Conservation (phyloP, 495 filamentous ascomycete species). For the Penicillium egyptiacum region DNA sequence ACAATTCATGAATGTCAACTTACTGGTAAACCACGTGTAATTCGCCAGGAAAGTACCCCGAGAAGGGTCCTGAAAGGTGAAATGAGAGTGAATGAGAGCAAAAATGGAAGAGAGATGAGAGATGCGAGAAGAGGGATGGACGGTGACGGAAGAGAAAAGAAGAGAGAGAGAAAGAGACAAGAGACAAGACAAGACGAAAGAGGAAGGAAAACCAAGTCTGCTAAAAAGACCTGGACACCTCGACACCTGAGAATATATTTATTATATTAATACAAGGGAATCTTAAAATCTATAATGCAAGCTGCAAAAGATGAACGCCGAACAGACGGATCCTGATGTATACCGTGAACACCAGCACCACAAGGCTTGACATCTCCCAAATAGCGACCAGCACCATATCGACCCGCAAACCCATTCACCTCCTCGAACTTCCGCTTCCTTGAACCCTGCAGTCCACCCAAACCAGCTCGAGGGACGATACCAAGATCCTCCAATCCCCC, state of each 20-base stretch:
- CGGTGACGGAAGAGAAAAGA: not conserved
- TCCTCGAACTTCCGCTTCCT: constrained; percentile 37
- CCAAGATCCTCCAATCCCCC: constrained; percentile 28
- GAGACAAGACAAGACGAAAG: not conserved
- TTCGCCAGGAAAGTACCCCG: not conserved
- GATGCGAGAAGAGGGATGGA: not conserved
- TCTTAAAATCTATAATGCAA: constrained; percentile 44
- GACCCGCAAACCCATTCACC: constrained; percentile 27
- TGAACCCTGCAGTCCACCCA: constrained; percentile 7
- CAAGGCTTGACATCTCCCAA: constrained; percentile 17
- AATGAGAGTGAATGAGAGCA: not conserved
- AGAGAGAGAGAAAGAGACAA: not conserved
- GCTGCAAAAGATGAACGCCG: constrained; percentile 40
- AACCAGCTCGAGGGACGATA: constrained; percentile 18
- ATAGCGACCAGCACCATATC: constrained; percentile 25
- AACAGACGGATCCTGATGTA: constrained; percentile 11
- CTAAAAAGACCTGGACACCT: not conserved
- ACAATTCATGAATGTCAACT: not conserved
- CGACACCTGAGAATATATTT: not conserved
- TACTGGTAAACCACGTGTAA: not conserved
- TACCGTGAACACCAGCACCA: constrained; percentile 6
- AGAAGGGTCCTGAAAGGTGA: not conserved
- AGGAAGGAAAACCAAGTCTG: not conserved
- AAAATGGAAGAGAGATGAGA: not conserved
- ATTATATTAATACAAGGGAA: constrained; percentile 22